phyloP scores from a whole-genome alignment of 306 rosid genomes.

The Malus sieversii region DNA sequence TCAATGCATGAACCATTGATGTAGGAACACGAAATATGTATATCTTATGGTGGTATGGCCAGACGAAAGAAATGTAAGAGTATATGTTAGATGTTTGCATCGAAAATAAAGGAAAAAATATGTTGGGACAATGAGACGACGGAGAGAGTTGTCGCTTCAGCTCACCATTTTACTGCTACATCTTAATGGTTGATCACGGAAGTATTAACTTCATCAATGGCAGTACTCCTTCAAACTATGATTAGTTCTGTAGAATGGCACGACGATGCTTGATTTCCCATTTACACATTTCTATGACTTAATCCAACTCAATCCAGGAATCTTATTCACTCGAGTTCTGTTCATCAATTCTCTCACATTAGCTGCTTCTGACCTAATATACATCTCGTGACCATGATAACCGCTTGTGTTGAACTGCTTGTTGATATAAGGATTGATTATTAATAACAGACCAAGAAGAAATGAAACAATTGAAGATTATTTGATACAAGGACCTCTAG shows the following conservation, averaged over 20 bases:
- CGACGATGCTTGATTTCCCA: no score
- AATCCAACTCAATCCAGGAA: conserved; percentile 75
- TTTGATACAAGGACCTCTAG: no score
- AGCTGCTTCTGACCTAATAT: conserved; percentile 39
- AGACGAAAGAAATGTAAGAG: neutral
- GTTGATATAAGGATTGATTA: no score
- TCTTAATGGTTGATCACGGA: neutral
- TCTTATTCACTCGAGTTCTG: conserved; percentile 38
- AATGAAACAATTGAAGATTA: no score
- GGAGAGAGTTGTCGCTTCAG: neutral
- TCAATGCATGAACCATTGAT: neutral
- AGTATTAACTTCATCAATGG: neutral
- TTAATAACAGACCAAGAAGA: no score
- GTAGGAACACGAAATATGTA: neutral
- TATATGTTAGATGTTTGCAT: neutral
- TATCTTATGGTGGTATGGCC: neutral
- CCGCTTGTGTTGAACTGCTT: no score
- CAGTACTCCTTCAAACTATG: neutral
- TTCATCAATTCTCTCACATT: conserved; percentile 47
- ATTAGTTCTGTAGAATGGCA: no score
- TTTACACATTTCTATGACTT: neutral
- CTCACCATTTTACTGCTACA: neutral
- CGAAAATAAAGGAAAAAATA: neutral
- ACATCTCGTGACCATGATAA: no score
- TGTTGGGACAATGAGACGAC: neutral